phyloP scores from a whole-genome alignment of 768 basidiomycete genomes.

The Tricholomella constricta region DNA sequence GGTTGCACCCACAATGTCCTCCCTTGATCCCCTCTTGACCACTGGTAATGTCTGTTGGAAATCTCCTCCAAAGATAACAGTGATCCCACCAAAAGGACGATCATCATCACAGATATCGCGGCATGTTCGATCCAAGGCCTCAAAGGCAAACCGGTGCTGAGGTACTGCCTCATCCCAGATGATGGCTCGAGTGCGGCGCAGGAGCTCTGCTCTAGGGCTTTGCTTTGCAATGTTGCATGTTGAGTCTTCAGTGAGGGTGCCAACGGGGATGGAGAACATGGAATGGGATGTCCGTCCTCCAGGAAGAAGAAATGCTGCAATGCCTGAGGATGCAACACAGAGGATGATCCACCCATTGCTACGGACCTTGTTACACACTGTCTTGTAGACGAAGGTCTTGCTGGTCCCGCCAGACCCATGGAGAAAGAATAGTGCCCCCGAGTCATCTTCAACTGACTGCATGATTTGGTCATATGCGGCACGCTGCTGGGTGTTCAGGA shows the following conservation, averaged over 20 bases:
- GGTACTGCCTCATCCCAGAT: slow-evolving; percentile 47
- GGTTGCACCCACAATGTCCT: slow-evolving; percentile 37
- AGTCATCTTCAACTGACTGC: slow-evolving; percentile 20
- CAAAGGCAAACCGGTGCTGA: slow-evolving; percentile 35
- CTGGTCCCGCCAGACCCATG: slow-evolving; percentile 45
- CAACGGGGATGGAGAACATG: slow-evolving; percentile 46
- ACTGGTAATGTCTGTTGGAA: slow-evolving; percentile 49
- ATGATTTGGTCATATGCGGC: slow-evolving; percentile 29
- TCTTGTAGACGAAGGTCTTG: slow-evolving; percentile 46
- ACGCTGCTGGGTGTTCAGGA: too few species aligned
- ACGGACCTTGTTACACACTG: slow-evolving; percentile 30
- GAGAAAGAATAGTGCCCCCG: slow-evolving; percentile 36
- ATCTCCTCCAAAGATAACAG: slow-evolving; percentile 47
- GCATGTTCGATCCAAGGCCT: slow-evolving; percentile 38
- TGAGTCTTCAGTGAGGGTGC: too few species aligned
- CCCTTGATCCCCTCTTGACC: slow-evolving; percentile 33
- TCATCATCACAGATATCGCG: slow-evolving; percentile 29
- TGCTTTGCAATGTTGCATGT: too few species aligned
- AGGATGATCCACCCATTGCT: slow-evolving; percentile 35
- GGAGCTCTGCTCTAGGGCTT: too few species aligned
- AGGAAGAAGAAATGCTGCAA: slow-evolving; percentile 44
- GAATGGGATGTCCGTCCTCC: slow-evolving; percentile 52
- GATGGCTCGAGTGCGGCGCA: too few species aligned
- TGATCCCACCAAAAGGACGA: slow-evolving; percentile 40
- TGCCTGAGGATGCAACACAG: slow-evolving; percentile 53